Base-by-base conservation (phyloP, 768 basidiomycete species). In the Roridomyces roridus region DNA sequence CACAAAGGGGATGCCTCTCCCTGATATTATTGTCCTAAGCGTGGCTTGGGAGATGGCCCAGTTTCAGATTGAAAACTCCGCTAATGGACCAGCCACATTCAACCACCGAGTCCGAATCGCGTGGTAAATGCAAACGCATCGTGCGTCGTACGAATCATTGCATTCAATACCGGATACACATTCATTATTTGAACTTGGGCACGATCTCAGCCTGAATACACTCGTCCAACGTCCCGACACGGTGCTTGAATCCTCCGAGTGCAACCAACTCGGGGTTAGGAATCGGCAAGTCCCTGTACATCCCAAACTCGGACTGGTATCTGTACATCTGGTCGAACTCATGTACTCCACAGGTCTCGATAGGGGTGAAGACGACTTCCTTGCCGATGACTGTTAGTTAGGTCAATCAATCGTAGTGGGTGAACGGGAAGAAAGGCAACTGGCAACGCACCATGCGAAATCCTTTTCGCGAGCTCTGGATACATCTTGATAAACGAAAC, bases 251-350 rank as follows among this genome's bases (percentile, higher is more conserved):
- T n/a, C n/a, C n/a, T 4, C 64, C 62, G 8, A 60, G 51, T 3
- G 47, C 44, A 10, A 63, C 44, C 5, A 62, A 55, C 6, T 47
- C 46, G 11, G 55, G 61, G 35, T 65, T 56, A 14, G 59, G 55
- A 9, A 55, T 47, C 20, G 51, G 50, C 1, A 44, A 35, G 44
- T 51, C 56, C 21, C 34, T 54, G 51, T 46, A 63, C 26, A 51
- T 40, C 2, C 53, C 53, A 9, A 46, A 18, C 26, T 55, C 48
- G 26, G 48, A 45, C 34, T 57, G 50, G 29, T 42, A 60, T 20
- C 44, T 62, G 57, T 24, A 62, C 64, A 65, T 65, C 11, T 53
- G 53, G 44, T 65, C 64, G 15, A 63, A 14, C 25, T 52, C 57
- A 6, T 46, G 41, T 2, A 49, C 17, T 5, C 64, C 64, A 42